Base-by-base conservation (phyloP, 1,139 yeast genomes). In the Diutina siamensis region DNA sequence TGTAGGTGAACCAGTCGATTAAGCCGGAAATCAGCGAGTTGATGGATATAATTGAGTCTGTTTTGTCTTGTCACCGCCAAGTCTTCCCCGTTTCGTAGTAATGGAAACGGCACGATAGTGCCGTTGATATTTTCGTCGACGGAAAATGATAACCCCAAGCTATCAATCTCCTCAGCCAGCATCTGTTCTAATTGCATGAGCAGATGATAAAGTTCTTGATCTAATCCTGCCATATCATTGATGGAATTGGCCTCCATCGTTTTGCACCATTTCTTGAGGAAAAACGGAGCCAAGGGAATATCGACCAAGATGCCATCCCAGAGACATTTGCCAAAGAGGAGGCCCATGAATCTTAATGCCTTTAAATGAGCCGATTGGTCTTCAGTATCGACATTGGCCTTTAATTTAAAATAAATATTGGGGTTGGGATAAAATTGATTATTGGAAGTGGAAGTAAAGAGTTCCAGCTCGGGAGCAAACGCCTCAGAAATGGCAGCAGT, bases 251-350 rank as follows among this genome's bases (percentile, higher is more conserved):
- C 74, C 60, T 70, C 56, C 46, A 58, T 48, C 48, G 50, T 53
- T 44, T 22, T 19, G 15, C 38, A 19, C 41, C 41, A 77, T 58
- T 83, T 85, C 51, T 79, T 81, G 45, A 92, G 61, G 57, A 92
- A 92, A 53, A 88, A 87, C 2, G 94, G 86, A 0, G 97, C 89
- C 70, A 92, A 89, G 17, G 81, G 75, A 22, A 86, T 76, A 59
- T 89, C 95, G 13, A 92, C 77, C 51, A 89, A 67, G 2, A 88
- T 82, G 47, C 80, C 79, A 48, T 86, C 95, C 57, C 83, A 87
- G n/a, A 92, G 65, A 56, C 97, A 88, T 58, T 88, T 92, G 1
- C 97, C 98, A 44, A 92, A 70, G 9, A 88, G 66, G 62, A 74
- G 78, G 0, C 98, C 98, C 53, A 88, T 61, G 55, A 87, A 88